A percentile compares a stretch with the other conserved stretches of the same genome.
phyloP scores from a whole-genome alignment of 1,284 basidiomycete species.

The Earliella scabrosa region DNA sequence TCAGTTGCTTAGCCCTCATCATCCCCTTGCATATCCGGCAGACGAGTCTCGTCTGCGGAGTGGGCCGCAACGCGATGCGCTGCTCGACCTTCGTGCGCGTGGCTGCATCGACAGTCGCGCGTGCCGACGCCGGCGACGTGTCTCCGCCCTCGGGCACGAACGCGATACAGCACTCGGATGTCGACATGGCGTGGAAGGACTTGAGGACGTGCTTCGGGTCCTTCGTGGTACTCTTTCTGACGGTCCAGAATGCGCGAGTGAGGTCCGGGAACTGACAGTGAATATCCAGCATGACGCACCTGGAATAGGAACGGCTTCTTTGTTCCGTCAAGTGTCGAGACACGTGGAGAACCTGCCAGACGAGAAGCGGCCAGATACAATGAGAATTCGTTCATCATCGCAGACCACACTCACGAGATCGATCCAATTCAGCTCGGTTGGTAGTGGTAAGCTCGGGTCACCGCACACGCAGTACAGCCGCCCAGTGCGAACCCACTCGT shows the following conservation, averaged over 20 bases:
- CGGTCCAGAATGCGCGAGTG: no score
- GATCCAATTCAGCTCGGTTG: background rate
- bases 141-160: slow-evolving; percentile 4
- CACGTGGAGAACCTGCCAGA: background rate
- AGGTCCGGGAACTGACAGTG: no score
- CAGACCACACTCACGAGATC: slow-evolving; percentile 4
- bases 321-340: no score
- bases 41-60: background rate
- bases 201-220: background rate
- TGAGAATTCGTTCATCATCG: no score
- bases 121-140: background rate
- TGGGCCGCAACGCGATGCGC: background rate
- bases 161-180: background rate
- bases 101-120: background rate
- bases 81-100: slow-evolving; percentile 2
- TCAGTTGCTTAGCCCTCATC: no score
- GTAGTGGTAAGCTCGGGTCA: slow-evolving; percentile 5
- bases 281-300: background rate
- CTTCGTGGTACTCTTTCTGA: background rate
- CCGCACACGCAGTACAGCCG: slow-evolving; percentile 13
- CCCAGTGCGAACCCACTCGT: background rate
- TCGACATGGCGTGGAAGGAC: background rate
- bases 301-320: no score
- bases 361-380: background rate
- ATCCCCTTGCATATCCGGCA: slow-evolving; percentile 8